A percentile compares a stretch with the other conserved stretches of the same genome.
phyloP scores from a whole-genome alignment of 139 green algal genomes.

The Pseudopediastrum boryanum region DNA sequence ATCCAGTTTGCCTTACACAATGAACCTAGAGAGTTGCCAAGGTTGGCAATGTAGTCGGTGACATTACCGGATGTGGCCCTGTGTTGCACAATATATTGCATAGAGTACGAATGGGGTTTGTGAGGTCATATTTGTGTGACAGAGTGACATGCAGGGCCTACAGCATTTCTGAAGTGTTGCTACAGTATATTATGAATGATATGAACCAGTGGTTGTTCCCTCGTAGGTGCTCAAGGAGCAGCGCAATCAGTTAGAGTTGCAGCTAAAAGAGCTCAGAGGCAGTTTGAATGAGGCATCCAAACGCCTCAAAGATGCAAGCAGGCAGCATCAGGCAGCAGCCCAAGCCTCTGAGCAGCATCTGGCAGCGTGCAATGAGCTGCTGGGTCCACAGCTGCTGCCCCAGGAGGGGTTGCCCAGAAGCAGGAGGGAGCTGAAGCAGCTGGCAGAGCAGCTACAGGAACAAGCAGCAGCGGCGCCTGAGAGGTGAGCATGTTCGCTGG shows the following conservation, averaged over 20 bases:
- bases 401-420: conserved; percentile 12
- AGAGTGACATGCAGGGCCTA: too few relatives aligned
- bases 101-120: neutral
- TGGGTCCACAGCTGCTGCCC: neutral
- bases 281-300: conserved; percentile 14
- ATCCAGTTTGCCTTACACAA: too few relatives aligned
- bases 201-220: too few relatives aligned
- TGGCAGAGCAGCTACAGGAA: conserved; percentile 5
- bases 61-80: too few relatives aligned
- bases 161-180: neutral
- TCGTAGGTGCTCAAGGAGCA: conserved; percentile 40
- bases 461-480: conserved; percentile 2
- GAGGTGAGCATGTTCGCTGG: conserved; percentile 9
- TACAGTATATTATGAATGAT: neutral
- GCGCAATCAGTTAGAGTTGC: conserved; percentile 31
- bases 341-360: neutral
- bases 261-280: conserved; percentile 18
- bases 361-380: neutral
- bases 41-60: too few relatives aligned
- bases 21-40: too few relatives aligned
- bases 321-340: conserved; percentile 8
- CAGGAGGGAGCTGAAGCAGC: conserved; percentile 23
- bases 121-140: neutral
- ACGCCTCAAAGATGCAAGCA: conserved; percentile 10
- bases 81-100: too few relatives aligned